Evolutionary conservation across 495 filamentous ascomycete species (phyloP), one percentile per base, ranked within the genome.

Genomic region (Aspergillus sparsus): DNA sequence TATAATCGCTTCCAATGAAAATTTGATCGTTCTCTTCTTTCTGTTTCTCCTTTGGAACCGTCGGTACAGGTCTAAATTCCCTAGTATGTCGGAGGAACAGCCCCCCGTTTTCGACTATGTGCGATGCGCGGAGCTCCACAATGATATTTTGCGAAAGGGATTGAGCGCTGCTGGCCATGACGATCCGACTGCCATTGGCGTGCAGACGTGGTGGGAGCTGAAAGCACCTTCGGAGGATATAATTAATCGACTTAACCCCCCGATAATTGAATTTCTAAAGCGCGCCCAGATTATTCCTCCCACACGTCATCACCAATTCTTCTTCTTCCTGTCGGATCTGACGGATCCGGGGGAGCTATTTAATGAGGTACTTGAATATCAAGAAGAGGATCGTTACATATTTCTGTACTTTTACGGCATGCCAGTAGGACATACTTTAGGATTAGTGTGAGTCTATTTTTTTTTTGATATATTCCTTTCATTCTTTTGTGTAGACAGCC

Each of bases 171-270:
- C 7, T 42, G 52, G 52, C 15, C n/a, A 37, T 11, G 21, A 27
- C 21, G 18, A 8, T 16, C 39, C 36, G 21, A 11, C 10, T 10
- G 21, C 36, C 21, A 10, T 7, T 27, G 15, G 37, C 42, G n/a
- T 13, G 15, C 27, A 39, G 5, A 46, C 53, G 6, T 55, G 53
- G 41, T 46, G 53, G 53, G 41, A 56, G 10, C 53, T 33, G 15
- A 33, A 32, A 13, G 13, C 31, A 0, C 53, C 53, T 1, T 35
- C 53, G 0, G 1, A 4, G 10, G 53, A 45, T 34, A 27, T 46
- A 39, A 32, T 41, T 3, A 10, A 27, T 3, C 53, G 21, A 5
- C 44, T 34, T 6, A 41, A 56, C 35, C 41, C 39, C 16, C 13
- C 16, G 5, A n/a, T 56, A 27, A 27, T 56, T 5, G 6, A 56